A percentile compares a stretch with the other conserved stretches of the same genome.
Conservation (phyloP, 177 flowering plant species). For the Vitis hybrid region DNA sequence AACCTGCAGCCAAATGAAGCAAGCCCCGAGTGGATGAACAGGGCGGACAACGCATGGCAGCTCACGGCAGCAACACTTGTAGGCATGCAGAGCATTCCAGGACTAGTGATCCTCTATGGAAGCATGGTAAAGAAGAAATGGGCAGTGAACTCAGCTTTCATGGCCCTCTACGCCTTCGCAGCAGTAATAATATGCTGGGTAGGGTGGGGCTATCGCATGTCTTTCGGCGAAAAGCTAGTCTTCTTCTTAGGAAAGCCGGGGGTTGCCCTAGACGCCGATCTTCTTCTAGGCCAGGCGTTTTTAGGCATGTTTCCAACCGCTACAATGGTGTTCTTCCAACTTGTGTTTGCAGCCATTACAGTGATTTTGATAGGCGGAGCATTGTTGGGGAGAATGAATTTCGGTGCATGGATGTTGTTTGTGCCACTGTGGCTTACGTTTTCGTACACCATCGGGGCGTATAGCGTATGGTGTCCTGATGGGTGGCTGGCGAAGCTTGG, state of each 20-base stretch:
- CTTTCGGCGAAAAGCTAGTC: slow-evolving; percentile 28
- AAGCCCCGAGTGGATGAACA: slow-evolving; percentile 30
- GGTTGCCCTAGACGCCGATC: slow-evolving; percentile 23
- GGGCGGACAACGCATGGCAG: slow-evolving; percentile 35
- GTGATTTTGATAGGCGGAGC: slow-evolving; percentile 36
- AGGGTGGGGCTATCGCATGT: slow-evolving; percentile 34
- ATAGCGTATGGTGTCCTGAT: slow-evolving; percentile 27
- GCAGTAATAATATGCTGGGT: slow-evolving; percentile 36
- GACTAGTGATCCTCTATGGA: slow-evolving; percentile 29
- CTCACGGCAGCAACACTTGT: slow-evolving; percentile 30
- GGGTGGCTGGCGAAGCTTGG: slow-evolving; percentile 30
- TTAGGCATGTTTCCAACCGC: slow-evolving; percentile 33
- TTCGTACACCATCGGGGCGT: slow-evolving; percentile 27
- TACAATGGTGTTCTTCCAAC: slow-evolving; percentile 36
- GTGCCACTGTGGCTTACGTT: slow-evolving; percentile 31
- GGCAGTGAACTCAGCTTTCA: slow-evolving; percentile 36
- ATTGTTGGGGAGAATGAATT: slow-evolving; percentile 35
- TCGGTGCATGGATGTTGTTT: slow-evolving; percentile 24
- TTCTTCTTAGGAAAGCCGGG: slow-evolving; percentile 25
- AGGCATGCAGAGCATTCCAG: slow-evolving; percentile 28
- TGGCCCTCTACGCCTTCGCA: slow-evolving; percentile 42
- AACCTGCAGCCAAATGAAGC: slow-evolving; percentile 23
- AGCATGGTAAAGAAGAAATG: slow-evolving; percentile 27
- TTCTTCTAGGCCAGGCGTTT: slow-evolving; percentile 22
- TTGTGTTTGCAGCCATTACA: slow-evolving; percentile 33